A percentile compares a stretch with the other conserved stretches of the same genome.
Evolutionary conservation across 2,329 filamentous ascomycete species (phyloP).

Genomic region (Colletotrichum sojae): DNA sequence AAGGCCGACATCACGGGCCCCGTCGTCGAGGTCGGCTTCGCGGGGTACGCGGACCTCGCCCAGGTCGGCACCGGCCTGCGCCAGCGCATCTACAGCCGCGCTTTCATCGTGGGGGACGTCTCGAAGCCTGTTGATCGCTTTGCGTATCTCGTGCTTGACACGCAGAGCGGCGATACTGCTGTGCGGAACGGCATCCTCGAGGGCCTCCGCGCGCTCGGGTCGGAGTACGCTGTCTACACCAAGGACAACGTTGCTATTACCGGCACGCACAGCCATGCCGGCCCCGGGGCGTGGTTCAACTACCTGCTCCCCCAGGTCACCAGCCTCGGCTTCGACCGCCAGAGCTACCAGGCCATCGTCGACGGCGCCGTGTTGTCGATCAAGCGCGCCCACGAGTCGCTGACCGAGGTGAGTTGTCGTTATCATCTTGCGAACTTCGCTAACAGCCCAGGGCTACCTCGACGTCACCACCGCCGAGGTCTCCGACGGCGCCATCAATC

Average conservation of each 20-base stretch:
- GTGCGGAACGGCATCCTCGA: conserved; percentile 89
- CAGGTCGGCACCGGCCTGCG: conserved; percentile 88
- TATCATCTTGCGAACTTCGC: too few relatives aligned
- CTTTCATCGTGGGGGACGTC: conserved; percentile 86
- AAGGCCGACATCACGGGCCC: conserved; percentile 77
- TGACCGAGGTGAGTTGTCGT: conserved; percentile 62
- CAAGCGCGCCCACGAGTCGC: conserved; percentile 80
- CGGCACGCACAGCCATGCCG: conserved; percentile 93
- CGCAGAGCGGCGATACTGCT: conserved; percentile 89
- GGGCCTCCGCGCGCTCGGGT: conserved; percentile 77
- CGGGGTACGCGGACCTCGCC: conserved; percentile 89
- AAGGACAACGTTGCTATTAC: conserved; percentile 89
- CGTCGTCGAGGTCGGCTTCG: conserved; percentile 91
- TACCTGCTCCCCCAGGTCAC: conserved; percentile 94
- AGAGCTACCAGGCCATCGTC: conserved; percentile 91
- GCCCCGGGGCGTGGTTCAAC: conserved; percentile 93
- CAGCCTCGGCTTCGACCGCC: conserved; percentile 85
- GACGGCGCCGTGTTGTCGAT: conserved; percentile 88
- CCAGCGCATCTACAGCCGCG: conserved; percentile 88
- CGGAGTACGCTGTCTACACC: conserved; percentile 81
- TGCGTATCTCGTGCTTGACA: conserved; percentile 90
- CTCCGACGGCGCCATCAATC: conserved; percentile 85
- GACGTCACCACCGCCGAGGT: conserved; percentile 79
- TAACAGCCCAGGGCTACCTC: conserved; percentile 70
- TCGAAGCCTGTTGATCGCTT: conserved; percentile 79